Evolutionary conservation across 352 stramenopile species (phyloP).

Genomic region (Blastocystis sp.): DNA sequence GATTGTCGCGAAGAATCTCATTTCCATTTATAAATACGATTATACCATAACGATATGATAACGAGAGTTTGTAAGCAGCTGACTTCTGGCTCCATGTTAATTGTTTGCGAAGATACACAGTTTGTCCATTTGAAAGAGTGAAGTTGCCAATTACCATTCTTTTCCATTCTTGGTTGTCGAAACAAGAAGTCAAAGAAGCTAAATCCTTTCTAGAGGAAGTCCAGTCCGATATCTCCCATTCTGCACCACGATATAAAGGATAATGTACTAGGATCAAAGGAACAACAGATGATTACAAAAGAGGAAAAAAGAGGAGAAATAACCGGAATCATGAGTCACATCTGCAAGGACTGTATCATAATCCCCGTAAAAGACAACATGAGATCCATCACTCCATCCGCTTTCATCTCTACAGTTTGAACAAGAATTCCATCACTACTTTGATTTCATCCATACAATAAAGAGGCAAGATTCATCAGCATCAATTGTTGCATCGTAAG

Average conservation of each 20-base stretch:
- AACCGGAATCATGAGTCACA: background rate
- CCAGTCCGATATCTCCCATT: background rate
- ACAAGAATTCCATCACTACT: background rate
- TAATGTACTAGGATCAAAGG: background rate
- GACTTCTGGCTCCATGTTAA: background rate
- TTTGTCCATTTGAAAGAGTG: background rate
- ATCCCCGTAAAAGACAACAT: background rate
- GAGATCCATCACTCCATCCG: background rate
- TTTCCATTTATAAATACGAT: constrained; percentile 22
- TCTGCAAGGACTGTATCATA: background rate
- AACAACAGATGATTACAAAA: background rate
- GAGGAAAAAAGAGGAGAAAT: background rate
- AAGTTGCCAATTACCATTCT: background rate
- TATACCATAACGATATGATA: background rate
- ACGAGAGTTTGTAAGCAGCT: background rate
- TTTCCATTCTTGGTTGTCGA: background rate
- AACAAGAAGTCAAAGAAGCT: no score
- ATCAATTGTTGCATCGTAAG: background rate
- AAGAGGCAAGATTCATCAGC: background rate
- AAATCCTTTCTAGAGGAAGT: no score
- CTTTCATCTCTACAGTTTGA: background rate
- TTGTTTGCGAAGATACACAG: background rate
- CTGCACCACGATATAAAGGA: background rate
- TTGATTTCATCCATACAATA: background rate
- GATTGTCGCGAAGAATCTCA: background rate